Evolutionary conservation across 2,329 filamentous ascomycete genomes (phyloP).

Genomic region (Domatiomyces catenatus): DNA sequence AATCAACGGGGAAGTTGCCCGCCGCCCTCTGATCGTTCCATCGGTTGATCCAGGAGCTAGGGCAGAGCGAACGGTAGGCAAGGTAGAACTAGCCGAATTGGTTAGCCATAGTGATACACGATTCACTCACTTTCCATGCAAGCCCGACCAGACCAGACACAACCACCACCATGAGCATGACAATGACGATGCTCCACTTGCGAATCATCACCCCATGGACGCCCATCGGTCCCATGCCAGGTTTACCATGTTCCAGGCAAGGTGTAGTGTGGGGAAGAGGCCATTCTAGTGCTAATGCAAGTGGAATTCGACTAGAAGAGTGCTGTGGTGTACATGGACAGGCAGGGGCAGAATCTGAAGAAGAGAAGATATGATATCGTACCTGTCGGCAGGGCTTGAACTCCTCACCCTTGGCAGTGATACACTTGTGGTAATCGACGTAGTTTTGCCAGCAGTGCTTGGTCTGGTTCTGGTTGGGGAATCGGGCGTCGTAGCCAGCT

Average conservation of each 20-base stretch:
- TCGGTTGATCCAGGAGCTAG: conserved; percentile 78
- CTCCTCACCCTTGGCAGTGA: conserved; percentile 94
- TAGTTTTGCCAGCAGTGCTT: conserved; percentile 99
- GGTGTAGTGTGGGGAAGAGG: too few relatives aligned
- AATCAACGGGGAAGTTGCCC: conserved; percentile 38
- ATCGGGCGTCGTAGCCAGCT: conserved; percentile 86
- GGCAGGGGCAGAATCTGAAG: not conserved
- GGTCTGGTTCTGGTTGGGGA: conserved; percentile 86
- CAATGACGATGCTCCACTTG: not conserved
- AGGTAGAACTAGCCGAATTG: conserved; percentile 60
- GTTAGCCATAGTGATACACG: not conserved
- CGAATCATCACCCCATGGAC: not conserved
- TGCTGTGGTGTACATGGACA: not conserved
- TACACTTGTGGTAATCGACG: conserved; percentile 99
- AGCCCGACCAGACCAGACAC: not conserved
- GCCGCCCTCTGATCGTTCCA: conserved; percentile 87
- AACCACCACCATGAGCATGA: not conserved
- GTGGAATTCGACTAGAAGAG: not conserved
- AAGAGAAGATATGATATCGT: conserved; percentile 20
- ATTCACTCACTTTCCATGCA: not conserved
- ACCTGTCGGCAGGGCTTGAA: conserved; percentile 96
- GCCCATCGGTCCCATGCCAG: not conserved
- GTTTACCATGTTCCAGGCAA: not conserved
- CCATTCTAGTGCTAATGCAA: not conserved
- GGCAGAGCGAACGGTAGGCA: conserved; percentile 94